Percentiles rank a stretch among this genome's conserved stretches.
These are phyloP conservation scores for Naganishia friedmannii DNA, from an alignment of 768 basidiomycete species.

Conservation along the genomic window DNA sequence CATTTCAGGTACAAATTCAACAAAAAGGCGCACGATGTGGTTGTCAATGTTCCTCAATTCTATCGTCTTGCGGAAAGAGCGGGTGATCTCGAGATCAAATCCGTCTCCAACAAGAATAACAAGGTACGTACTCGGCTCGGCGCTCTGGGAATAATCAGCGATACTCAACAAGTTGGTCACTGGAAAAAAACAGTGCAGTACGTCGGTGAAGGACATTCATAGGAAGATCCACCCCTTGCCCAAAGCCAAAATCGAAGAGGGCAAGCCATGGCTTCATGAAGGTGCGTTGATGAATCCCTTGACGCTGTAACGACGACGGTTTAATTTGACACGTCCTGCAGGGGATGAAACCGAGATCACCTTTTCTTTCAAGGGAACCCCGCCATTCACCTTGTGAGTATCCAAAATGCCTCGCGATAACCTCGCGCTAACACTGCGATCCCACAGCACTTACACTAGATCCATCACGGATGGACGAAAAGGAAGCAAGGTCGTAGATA, in stretches of 20 bases:
- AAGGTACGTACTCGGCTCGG: conserved; percentile 57
- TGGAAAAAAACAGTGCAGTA: conserved; percentile 54
- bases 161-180: conserved; percentile 26
- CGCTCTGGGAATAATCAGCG: conserved; percentile 2
- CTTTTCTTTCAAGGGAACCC: conserved; percentile 83
- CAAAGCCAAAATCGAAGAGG: conserved; percentile 81
- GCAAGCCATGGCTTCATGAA: conserved; percentile 79
- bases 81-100: conserved; percentile 79
- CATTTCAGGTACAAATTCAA: conserved; percentile 71
- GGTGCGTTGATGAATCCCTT: conserved; percentile 55
- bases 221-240: conserved; percentile 78
- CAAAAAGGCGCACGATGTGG: conserved; percentile 68
- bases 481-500: conserved; percentile 43
- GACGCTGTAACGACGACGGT: not conserved
- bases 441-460: conserved; percentile 44
- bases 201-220: conserved; percentile 69
- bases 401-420: not conserved
- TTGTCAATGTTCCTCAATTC: conserved; percentile 76
- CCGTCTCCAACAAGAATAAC: conserved; percentile 87
- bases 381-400: conserved; percentile 78
- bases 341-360: conserved; percentile 85
- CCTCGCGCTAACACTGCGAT: not conserved
- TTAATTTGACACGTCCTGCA: conserved; percentile 41
- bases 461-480: conserved; percentile 39
- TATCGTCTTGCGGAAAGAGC: conserved; percentile 75